A percentile compares a stretch with the other conserved stretches of the same genome.
Conservation (phyloP, 306 rosid species). For the Parietaria judaica region DNA sequence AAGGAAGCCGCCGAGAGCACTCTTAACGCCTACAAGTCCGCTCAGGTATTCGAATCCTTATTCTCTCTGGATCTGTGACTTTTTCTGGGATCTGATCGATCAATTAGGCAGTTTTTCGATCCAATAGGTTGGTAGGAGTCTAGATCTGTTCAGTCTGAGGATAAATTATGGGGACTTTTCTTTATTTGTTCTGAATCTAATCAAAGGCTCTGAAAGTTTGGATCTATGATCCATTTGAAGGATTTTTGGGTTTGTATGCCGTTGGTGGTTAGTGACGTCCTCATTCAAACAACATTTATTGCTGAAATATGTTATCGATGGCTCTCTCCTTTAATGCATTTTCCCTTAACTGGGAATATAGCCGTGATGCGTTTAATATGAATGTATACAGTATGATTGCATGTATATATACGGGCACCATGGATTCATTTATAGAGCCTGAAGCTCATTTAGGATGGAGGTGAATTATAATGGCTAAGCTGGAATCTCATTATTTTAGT, state of each 20-base stretch:
- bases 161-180: background rate
- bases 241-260: background rate
- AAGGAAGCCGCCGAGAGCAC: slow-evolving; percentile 99
- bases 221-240: background rate
- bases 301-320: background rate
- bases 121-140: background rate
- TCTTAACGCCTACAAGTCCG: slow-evolving; percentile 86
- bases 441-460: too few relatives aligned
- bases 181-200: background rate
- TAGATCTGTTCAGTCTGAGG: slow-evolving; percentile 1
- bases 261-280: background rate
- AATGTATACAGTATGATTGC: too few relatives aligned
- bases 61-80: background rate
- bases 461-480: too few relatives aligned
- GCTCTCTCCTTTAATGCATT: too few relatives aligned
- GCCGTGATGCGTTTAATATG: too few relatives aligned
- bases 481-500: too few relatives aligned
- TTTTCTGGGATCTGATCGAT: background rate
- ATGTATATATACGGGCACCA: too few relatives aligned
- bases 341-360: background rate
- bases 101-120: background rate
- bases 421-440: too few relatives aligned
- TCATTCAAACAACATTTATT: background rate
- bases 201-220: background rate
- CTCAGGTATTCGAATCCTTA: slow-evolving; percentile 48